Evolutionary conservation across 306 rosid species (phyloP), one percentile per base, ranked within the genome.

Genomic region (Sesbania bispinosa): DNA sequence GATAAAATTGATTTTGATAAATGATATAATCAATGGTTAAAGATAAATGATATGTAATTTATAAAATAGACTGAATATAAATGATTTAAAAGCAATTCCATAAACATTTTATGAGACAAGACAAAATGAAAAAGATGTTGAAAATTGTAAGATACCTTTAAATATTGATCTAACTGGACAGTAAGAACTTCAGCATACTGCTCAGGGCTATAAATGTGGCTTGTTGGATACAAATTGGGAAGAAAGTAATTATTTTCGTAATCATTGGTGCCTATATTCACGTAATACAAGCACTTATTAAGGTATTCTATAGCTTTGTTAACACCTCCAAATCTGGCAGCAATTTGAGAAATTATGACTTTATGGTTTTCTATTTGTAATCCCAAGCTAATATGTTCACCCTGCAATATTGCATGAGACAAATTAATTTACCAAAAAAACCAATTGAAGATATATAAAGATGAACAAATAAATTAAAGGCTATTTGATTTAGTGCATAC

Each of bases 211-310:
- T 71, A 86, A 1, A 2, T 0, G 21, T 0, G 6, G 16, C 84
- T 73, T 4, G 88, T 33, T 0, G 43, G 15, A 62, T 77, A 85
- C 2, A 16, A 16, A 9, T 14, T 1, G 14, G 89, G 89, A 67
- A 66, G 7, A 73, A 72, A 88, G 59, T 84, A 88, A 64, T 86
- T 88, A 69, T 62, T 76, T 8, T 82, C 6, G 69, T 73, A 88
- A 62, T 86, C 94, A 2, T 86, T 88, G 43, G 21, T 78, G 0
- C 94, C 90, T 7, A 85, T 74, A 5, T 20, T 74, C 9, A 88
- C 70, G 8, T 68, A 76, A 66, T 84, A 88, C 36, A 88, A 65
- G 61, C 91, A 86, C 62, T 74, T 76, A 0, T 59, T 50, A 8
- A 86, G 45, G 50, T 80, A 10, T 18, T 58, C 0, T 8, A 1